Percentiles rank a stretch among this genome's conserved stretches.
These are phyloP conservation scores for Chlorella sp. DNA, from an alignment of 139 green algal species.

Conservation along the genomic window DNA sequence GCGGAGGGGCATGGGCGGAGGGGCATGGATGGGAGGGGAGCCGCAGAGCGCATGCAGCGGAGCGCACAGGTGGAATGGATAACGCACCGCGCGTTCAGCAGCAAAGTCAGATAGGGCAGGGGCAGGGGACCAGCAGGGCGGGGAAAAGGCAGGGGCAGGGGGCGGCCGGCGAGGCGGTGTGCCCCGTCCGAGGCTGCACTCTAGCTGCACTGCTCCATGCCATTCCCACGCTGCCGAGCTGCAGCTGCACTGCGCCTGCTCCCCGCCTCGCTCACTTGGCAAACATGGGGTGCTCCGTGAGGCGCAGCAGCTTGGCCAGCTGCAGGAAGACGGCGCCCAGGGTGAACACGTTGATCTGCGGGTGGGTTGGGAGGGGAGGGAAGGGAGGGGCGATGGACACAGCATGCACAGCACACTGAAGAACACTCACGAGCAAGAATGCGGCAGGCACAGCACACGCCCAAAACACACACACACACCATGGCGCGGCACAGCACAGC, in stretches of 20 bases:
- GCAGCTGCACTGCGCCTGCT: background rate
- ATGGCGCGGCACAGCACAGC: background rate
- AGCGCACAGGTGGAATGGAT: no score
- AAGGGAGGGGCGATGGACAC: background rate
- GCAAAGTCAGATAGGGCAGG: background rate
- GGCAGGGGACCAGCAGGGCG: no score
- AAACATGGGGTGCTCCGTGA: constrained; percentile 89
- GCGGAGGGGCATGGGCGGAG: no score
- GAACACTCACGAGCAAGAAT: background rate
- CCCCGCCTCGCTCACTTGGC: constrained; percentile 23
- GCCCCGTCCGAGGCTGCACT: no score
- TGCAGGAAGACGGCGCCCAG: constrained; percentile 93
- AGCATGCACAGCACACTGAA: background rate
- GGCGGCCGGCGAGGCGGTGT: no score
- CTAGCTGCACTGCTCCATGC: no score
- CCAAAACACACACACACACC: no score
- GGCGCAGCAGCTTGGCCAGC: constrained; percentile 86
- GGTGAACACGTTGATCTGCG: constrained; percentile 72
- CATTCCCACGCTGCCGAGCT: no score
- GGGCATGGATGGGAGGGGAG: no score
- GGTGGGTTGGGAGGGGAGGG: background rate
- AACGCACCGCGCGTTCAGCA: no score
- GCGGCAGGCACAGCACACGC: no score
- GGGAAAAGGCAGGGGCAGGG: no score
- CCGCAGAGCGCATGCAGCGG: background rate